A percentile compares a stretch with the other conserved stretches of the same genome.
phyloP scores from a whole-genome alignment of 208 protist genomes.

The Crithidia brevicula region DNA sequence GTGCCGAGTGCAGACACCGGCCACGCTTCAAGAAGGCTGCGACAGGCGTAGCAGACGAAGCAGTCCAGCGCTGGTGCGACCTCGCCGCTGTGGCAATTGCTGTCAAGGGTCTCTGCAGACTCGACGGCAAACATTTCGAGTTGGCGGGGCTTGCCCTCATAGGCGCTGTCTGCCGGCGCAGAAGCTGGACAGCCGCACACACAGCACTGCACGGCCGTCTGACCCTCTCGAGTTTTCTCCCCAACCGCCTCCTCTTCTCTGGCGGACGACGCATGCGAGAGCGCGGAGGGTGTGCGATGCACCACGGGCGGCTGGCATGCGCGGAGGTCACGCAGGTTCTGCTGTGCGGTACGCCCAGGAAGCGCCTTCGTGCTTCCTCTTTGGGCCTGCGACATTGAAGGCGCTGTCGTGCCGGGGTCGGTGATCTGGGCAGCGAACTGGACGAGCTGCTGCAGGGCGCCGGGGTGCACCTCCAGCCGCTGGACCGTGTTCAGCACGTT shows the following conservation, averaged over 20 bases:
- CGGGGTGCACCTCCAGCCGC: conserved; percentile 42
- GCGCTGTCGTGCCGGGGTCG: background rate
- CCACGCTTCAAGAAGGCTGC: conserved; percentile 15
- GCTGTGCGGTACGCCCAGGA: conserved; percentile 32
- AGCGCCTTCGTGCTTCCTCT: conserved; percentile 13
- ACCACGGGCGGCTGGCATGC: conserved; percentile 6
- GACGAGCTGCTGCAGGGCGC: conserved; percentile 29
- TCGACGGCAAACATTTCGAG: too few relatives aligned
- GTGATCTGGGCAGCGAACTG: background rate
- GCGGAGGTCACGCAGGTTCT: conserved; percentile 30
- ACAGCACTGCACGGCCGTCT: conserved; percentile 23
- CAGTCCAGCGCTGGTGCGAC: background rate
- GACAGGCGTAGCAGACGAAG: conserved; percentile 35
- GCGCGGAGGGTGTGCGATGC: background rate
- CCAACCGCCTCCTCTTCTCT: background rate
- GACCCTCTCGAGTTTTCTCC: background rate
- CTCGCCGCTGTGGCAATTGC: too few relatives aligned
- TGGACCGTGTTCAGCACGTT: conserved; percentile 79
- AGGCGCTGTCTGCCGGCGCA: background rate
- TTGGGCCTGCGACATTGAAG: background rate
- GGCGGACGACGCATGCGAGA: background rate
- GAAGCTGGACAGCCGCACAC: conserved; percentile 35
- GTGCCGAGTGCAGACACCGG: conserved; percentile 5
- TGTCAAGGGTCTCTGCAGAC: too few relatives aligned
- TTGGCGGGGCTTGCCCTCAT: background rate